Conservation (phyloP, 2,329 filamentous ascomycete species). For the Ilyonectria destructans region DNA sequence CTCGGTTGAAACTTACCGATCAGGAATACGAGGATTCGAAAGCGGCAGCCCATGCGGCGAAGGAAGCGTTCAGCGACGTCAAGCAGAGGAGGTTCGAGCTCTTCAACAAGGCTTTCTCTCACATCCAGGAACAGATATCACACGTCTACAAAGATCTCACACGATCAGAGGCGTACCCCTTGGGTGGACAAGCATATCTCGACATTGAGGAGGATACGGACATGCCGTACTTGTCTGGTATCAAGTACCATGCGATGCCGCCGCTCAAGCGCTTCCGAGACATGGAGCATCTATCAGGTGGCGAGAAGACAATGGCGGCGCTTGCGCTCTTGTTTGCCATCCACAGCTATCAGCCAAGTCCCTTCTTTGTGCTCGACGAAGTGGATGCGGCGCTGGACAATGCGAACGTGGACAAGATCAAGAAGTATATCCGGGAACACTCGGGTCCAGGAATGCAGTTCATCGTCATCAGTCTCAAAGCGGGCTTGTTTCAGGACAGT, state of each 20-base stretch:
- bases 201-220: constrained; percentile 96
- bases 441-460: constrained; percentile 98
- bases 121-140: constrained; percentile 95
- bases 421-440: constrained; percentile 95
- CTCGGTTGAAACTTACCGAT: constrained; percentile 86
- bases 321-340: constrained; percentile 97
- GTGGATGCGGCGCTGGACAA: constrained; percentile 99
- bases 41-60: constrained; percentile 79
- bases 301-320: constrained; percentile 99
- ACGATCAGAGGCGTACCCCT: constrained; percentile 88
- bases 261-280: constrained; percentile 98
- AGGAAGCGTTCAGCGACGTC: constrained; percentile 86
- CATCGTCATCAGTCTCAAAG: constrained; percentile 97
- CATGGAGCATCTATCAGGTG: constrained; percentile 98
- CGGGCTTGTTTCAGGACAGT: constrained; percentile 94
- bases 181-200: constrained; percentile 91
- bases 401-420: constrained; percentile 95
- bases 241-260: constrained; percentile 99
- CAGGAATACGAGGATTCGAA: constrained; percentile 92
- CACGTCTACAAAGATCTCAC: constrained; percentile 97
- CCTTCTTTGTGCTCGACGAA: constrained; percentile 98
- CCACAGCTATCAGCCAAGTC: constrained; percentile 94
- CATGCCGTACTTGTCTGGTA: constrained; percentile 93
- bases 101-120: constrained; percentile 95
- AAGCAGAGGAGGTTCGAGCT: constrained; percentile 89